These are phyloP conservation scores for Macrocybe gigantea DNA, from an alignment of 768 basidiomycete genomes.

Conservation along the genomic window DNA sequence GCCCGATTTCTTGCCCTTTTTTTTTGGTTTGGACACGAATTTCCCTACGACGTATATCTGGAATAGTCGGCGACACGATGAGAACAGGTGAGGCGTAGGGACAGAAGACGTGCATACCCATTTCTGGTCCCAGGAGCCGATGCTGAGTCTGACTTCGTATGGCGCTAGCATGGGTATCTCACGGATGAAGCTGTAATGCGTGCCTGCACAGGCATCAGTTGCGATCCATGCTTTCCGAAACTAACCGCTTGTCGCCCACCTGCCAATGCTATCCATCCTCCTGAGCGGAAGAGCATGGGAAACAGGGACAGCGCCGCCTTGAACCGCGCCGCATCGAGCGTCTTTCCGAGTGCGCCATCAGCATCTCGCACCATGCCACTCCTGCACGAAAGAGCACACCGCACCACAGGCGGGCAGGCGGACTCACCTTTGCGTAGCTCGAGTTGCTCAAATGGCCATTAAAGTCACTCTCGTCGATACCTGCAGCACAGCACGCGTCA, in stretches of 20 bases:
- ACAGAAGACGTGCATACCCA: constrained; percentile 45
- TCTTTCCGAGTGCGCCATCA: constrained; percentile 14
- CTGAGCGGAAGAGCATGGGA: constrained; percentile 50
- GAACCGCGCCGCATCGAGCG: constrained; percentile 43
- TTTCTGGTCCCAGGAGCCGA: constrained; percentile 72
- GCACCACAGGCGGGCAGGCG: no score
- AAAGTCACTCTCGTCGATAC: constrained; percentile 68
- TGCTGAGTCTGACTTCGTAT: constrained; percentile 54
- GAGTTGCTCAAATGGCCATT: constrained; percentile 78
- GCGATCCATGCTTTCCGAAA: not conserved
- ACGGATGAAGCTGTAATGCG: constrained; percentile 62
- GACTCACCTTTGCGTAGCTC: constrained; percentile 63
- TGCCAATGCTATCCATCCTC: constrained; percentile 59
- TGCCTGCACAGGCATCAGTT: constrained; percentile 30
- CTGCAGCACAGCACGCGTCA: constrained; percentile 22
- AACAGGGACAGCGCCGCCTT: constrained; percentile 43
- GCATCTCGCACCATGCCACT: no score
- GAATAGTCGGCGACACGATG: not conserved
- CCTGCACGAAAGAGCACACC: no score
- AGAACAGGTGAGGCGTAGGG: not conserved
- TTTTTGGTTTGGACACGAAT: constrained; percentile 51
- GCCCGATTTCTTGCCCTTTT: constrained; percentile 19
- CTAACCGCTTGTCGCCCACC: constrained; percentile 33
- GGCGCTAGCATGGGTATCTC: constrained; percentile 61
- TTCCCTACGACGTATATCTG: constrained; percentile 62